Conservation (phyloP, 2,329 filamentous ascomycete species). For the Exophiala xenobiotica region DNA sequence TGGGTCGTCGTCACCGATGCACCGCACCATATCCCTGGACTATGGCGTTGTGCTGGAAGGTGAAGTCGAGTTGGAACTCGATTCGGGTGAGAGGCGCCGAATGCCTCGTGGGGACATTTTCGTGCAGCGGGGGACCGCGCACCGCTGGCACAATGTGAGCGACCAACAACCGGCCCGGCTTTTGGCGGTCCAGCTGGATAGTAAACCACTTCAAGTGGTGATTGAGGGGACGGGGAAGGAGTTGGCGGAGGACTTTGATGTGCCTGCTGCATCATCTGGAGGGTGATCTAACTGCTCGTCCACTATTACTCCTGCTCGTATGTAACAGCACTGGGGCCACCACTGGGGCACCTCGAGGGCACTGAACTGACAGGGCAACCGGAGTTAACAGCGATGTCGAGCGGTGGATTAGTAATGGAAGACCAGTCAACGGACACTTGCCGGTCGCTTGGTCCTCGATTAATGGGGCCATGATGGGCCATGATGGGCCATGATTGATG, state of each 20-base stretch:
- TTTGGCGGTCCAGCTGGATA: slow-evolving; percentile 26
- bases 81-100: slow-evolving; percentile 48
- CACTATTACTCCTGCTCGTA: too few relatives aligned
- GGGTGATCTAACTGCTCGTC: background rate
- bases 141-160: slow-evolving; percentile 41
- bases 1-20: slow-evolving; percentile 45
- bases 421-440: too few relatives aligned
- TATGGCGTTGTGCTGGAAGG: slow-evolving; percentile 57
- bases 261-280: background rate
- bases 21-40: slow-evolving; percentile 55
- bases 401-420: too few relatives aligned
- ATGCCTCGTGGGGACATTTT: slow-evolving; percentile 49
- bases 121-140: slow-evolving; percentile 24
- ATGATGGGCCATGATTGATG: too few relatives aligned
- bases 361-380: too few relatives aligned
- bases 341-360: too few relatives aligned
- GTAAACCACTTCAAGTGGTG: slow-evolving; percentile 13
- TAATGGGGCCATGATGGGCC: too few relatives aligned
- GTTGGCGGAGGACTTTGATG: slow-evolving; percentile 11
- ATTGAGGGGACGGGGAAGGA: slow-evolving; percentile 21
- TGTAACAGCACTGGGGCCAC: too few relatives aligned
- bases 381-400: too few relatives aligned
- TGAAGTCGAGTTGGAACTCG: slow-evolving; percentile 51
- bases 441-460: too few relatives aligned
- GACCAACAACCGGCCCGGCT: slow-evolving; percentile 22